phyloP scores from a whole-genome alignment of 192 early-diverging fungal species.

The Coemansia pectinata region DNA sequence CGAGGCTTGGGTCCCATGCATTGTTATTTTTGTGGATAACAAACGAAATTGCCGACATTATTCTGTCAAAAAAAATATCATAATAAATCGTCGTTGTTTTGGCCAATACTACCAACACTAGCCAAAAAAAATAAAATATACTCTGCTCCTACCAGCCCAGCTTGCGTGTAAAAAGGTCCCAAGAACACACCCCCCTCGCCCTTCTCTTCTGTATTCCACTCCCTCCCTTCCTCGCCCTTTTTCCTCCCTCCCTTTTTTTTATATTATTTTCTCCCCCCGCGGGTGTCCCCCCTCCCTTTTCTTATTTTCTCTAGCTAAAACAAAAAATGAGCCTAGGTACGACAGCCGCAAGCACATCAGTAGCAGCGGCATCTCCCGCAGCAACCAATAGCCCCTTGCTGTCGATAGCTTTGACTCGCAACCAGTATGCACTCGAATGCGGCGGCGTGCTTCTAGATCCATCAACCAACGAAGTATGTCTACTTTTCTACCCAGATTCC shows the following conservation, averaged over 20 bases:
- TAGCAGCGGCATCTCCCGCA: not conserved
- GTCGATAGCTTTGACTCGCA: constrained; percentile 33
- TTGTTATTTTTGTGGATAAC: not conserved
- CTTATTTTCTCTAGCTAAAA: not conserved
- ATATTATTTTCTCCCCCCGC: not conserved
- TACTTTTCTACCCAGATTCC: constrained; percentile 51
- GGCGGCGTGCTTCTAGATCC: constrained; percentile 52
- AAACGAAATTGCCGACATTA: not conserved
- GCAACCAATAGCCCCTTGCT: not conserved
- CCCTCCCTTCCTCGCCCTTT: not conserved
- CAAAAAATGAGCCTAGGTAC: not conserved
- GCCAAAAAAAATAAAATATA: not conserved
- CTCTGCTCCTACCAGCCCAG: not conserved
- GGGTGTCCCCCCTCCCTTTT: not conserved
- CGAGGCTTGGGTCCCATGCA: not conserved
- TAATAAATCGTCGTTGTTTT: not conserved
- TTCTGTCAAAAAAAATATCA: not conserved
- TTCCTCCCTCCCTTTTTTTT: not conserved
- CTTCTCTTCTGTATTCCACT: not conserved
- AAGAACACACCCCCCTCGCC: not conserved
- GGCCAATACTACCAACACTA: not conserved
- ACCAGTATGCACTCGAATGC: constrained; percentile 42
- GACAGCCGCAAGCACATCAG: not conserved
- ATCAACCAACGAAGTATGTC: constrained; percentile 45
- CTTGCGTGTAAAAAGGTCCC: not conserved